Conservation (phyloP, 2,329 filamentous ascomycete species). For the Fusarium sp. region DNA sequence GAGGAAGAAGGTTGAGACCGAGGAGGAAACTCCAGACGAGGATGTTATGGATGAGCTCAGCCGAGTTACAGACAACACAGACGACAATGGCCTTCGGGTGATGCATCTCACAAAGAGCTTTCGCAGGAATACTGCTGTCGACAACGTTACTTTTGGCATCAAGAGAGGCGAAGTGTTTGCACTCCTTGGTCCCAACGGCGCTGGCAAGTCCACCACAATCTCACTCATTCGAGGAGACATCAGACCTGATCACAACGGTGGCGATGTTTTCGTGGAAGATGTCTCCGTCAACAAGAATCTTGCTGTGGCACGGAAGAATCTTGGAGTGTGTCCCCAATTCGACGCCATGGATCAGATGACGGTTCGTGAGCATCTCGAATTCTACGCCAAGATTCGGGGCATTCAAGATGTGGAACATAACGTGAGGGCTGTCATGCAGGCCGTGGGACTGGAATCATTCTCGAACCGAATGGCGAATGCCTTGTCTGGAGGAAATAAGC, state of each 20-base stretch:
- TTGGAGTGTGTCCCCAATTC: slow-evolving; percentile 93
- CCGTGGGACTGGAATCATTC: slow-evolving; percentile 81
- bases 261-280: slow-evolving; percentile 84
- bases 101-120: slow-evolving; percentile 85
- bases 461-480: slow-evolving; percentile 79
- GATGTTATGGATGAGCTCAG: slow-evolving; percentile 74
- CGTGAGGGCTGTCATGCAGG: slow-evolving; percentile 79
- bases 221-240: slow-evolving; percentile 90
- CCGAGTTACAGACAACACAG: slow-evolving; percentile 61
- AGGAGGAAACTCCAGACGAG: slow-evolving; percentile 57
- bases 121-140: slow-evolving; percentile 79
- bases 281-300: slow-evolving; percentile 79
- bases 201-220: slow-evolving; percentile 91
- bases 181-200: slow-evolving; percentile 89
- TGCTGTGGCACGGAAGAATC: slow-evolving; percentile 76
- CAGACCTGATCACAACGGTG: slow-evolving; percentile 74
- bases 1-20: slow-evolving; percentile 41
- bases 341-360: slow-evolving; percentile 93
- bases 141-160: slow-evolving; percentile 88
- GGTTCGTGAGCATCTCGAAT: slow-evolving; percentile 83
- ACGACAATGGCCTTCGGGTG: slow-evolving; percentile 77
- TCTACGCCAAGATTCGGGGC: slow-evolving; percentile 88
- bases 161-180: slow-evolving; percentile 86
- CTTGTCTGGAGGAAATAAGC: slow-evolving; percentile 90
- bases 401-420: slow-evolving; percentile 81